These are phyloP conservation scores for Salvia hispanica DNA, from an alignment of 257 asterid species.

Conservation along the genomic window DNA sequence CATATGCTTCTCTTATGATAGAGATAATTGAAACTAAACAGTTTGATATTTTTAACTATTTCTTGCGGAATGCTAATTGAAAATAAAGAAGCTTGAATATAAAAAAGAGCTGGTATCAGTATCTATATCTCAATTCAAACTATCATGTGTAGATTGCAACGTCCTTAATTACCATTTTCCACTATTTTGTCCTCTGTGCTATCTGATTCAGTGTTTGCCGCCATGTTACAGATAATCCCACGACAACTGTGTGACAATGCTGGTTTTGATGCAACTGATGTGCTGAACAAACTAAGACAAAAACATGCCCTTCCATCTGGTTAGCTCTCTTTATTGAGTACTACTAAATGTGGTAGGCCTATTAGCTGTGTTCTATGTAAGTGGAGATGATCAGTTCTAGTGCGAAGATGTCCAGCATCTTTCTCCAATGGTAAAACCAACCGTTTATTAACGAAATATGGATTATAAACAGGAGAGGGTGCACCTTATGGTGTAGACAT, in stretches of 20 bases:
- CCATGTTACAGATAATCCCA: conserved; percentile 43
- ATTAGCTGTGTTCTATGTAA: neutral
- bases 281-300: conserved; percentile 90
- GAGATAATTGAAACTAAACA: conserved; percentile 9
- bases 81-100: neutral
- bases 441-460: conserved; percentile 16
- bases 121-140: neutral
- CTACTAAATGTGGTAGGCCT: neutral
- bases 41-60: neutral
- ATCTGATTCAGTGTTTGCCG: conserved; percentile 1
- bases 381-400: neutral
- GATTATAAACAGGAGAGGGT: conserved; percentile 49
- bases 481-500: conserved; percentile 58
- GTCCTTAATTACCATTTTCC: neutral
- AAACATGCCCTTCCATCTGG: conserved; percentile 95
- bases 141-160: neutral
- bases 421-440: neutral
- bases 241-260: conserved; percentile 59
- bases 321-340: conserved; percentile 34
- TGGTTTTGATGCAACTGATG: conserved; percentile 92
- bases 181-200: neutral
- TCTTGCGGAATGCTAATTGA: neutral
- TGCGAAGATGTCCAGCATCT: neutral
- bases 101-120: neutral
- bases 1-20: neutral